Evolutionary conservation across 2,329 filamentous ascomycete genomes (phyloP).

Genomic region (Sporothrix humicola): DNA sequence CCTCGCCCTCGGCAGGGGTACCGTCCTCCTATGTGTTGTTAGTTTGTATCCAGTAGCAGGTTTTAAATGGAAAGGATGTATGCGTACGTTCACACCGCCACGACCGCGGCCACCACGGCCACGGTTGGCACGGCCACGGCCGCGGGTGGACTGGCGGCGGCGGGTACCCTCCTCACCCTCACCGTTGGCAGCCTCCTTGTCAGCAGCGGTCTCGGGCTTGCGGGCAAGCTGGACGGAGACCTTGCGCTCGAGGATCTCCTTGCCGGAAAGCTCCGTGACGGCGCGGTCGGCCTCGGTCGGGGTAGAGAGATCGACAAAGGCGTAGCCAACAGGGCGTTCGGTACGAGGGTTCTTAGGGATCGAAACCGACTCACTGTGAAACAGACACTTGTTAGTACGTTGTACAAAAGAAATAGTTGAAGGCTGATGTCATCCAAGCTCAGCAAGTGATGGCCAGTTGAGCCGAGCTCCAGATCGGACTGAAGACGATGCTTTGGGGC

Average conservation of each 20-base stretch:
- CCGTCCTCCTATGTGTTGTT: conserved; percentile 48
- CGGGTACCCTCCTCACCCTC: conserved; percentile 73
- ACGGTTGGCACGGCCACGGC: conserved; percentile 69
- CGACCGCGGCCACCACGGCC: conserved; percentile 69
- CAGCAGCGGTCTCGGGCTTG: conserved; percentile 86
- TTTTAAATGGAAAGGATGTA: too few relatives aligned
- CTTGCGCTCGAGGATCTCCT: conserved; percentile 98
- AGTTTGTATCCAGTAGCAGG: neutral
- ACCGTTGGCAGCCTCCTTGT: conserved; percentile 79
- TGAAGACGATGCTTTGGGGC: neutral
- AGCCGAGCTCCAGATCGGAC: neutral
- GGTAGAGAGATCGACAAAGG: conserved; percentile 97
- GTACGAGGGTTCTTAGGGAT: conserved; percentile 99
- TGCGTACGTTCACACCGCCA: conserved; percentile 67
- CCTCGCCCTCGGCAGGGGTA: conserved; percentile 53
- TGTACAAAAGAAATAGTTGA: neutral
- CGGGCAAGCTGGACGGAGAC: conserved; percentile 98
- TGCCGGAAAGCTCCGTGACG: conserved; percentile 92
- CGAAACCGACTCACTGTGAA: conserved; percentile 87
- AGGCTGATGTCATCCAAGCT: neutral
- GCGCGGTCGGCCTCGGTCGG: conserved; percentile 93
- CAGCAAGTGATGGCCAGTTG: neutral
- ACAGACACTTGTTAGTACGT: conserved; percentile 11
- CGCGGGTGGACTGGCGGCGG: conserved; percentile 67
- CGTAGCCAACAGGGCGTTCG: conserved; percentile 96